A percentile compares a stretch with the other conserved stretches of the same genome.
Evolutionary conservation across 306 rosid species (phyloP).

Genomic region (Lathyrus sativus): DNA sequence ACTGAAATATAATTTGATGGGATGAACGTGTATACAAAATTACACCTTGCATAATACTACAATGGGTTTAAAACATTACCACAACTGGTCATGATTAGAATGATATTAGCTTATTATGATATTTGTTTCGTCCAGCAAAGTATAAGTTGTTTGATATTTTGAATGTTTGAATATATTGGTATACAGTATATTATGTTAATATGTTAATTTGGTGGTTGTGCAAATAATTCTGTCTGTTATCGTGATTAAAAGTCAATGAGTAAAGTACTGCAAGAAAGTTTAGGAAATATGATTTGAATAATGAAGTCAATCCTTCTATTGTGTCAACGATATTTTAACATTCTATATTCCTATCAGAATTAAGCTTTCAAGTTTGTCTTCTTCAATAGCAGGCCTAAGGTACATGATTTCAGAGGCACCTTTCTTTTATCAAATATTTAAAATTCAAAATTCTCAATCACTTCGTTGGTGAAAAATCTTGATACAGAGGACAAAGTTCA

Average conservation of each 20-base stretch:
- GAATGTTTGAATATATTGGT: neutral
- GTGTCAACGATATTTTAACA: conserved; percentile 14
- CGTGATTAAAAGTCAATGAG: conserved; percentile 5
- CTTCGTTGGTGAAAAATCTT: too few species aligned
- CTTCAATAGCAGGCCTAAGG: too few species aligned
- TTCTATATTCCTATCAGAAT: neutral
- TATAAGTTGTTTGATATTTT: neutral
- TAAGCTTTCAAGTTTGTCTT: neutral
- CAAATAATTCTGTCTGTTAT: conserved; percentile 1
- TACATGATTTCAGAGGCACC: too few species aligned
- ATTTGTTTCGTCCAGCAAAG: conserved; percentile 2
- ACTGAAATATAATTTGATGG: too few species aligned
- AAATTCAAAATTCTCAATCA: too few species aligned
- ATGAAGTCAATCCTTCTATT: neutral
- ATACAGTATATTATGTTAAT: too few species aligned
- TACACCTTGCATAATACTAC: too few species aligned
- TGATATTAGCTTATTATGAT: too few species aligned
- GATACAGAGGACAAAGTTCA: too few species aligned
- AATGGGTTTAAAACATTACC: neutral
- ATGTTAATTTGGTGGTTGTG: conserved; percentile 5
- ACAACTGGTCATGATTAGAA: neutral
- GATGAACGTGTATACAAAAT: too few species aligned
- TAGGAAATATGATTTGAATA: neutral
- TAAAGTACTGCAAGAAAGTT: neutral
- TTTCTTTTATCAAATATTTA: too few species aligned